These are phyloP conservation scores for Dactylonectria estremocensis DNA, from an alignment of 2,329 filamentous ascomycete genomes.

Conservation along the genomic window DNA sequence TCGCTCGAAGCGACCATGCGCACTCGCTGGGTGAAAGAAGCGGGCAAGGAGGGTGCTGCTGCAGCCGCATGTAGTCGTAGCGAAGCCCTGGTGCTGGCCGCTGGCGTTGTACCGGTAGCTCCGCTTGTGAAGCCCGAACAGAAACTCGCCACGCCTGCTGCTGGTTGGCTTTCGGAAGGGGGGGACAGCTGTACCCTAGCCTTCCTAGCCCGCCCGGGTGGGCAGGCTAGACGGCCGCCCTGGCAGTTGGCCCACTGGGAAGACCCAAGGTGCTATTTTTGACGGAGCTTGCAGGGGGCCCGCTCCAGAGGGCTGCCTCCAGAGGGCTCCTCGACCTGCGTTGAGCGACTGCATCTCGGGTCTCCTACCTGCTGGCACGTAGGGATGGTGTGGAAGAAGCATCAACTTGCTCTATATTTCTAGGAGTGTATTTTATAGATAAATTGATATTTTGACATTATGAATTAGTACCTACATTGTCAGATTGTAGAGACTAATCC, in stretches of 20 bases:
- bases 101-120: not conserved
- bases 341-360: not conserved
- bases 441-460: too few species aligned
- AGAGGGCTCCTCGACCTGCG: not conserved
- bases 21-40: not conserved
- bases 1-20: not conserved
- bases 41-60: not conserved
- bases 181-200: not conserved
- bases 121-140: slow-evolving; percentile 1
- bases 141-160: slow-evolving; percentile 1
- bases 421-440: too few species aligned
- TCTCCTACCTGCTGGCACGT: not conserved
- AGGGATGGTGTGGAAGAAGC: too few species aligned
- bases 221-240: not conserved
- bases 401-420: too few species aligned
- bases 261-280: slow-evolving; percentile 8
- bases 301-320: not conserved
- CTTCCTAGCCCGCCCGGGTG: not conserved
- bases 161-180: not conserved
- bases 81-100: not conserved
- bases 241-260: not conserved
- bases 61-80: not conserved
- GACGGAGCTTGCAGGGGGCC: not conserved
- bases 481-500: too few species aligned
- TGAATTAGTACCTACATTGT: too few species aligned